These are phyloP conservation scores for Penicillium bialowiezense DNA, from an alignment of 495 filamentous ascomycete species.

Conservation along the genomic window DNA sequence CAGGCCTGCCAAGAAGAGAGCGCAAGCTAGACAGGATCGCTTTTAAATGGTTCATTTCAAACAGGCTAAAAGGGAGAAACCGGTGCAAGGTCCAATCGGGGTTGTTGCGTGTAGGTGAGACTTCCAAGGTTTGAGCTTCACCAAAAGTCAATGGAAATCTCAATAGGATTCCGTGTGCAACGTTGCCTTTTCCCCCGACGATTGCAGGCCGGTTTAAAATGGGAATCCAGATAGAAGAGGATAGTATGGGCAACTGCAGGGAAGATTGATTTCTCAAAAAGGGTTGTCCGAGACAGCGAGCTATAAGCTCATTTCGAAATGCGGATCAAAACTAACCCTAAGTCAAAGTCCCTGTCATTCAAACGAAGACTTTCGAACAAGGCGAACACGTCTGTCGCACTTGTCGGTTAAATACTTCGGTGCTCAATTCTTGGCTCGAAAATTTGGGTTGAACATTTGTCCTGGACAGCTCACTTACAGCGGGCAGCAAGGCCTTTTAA, in stretches of 20 bases:
- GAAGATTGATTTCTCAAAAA: not conserved
- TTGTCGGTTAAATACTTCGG: not conserved
- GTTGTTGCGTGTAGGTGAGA: too few species aligned
- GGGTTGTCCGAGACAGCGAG: not conserved
- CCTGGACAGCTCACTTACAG: not conserved
- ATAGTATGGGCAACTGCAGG: not conserved
- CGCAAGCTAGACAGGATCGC: not conserved
- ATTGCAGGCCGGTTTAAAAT: not conserved
- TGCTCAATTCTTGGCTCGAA: too few species aligned
- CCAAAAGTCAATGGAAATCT: not conserved
- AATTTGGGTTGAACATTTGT: too few species aligned
- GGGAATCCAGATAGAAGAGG: too few species aligned
- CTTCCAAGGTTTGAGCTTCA: not conserved
- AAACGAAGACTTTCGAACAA: not conserved
- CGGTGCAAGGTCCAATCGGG: too few species aligned
- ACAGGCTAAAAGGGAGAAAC: not conserved
- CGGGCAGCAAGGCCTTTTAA: not conserved
- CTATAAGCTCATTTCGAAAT: too few species aligned
- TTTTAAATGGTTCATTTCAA: slow-evolving; percentile 6
- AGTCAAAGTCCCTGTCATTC: not conserved
- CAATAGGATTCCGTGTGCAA: not conserved
- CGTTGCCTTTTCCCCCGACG: slow-evolving; percentile 1
- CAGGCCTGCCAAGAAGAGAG: not conserved
- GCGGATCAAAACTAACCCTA: too few species aligned
- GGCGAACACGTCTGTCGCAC: not conserved